Evolutionary conservation across 1,284 basidiomycete genomes (phyloP).

Genomic region (Irpex sp.): DNA sequence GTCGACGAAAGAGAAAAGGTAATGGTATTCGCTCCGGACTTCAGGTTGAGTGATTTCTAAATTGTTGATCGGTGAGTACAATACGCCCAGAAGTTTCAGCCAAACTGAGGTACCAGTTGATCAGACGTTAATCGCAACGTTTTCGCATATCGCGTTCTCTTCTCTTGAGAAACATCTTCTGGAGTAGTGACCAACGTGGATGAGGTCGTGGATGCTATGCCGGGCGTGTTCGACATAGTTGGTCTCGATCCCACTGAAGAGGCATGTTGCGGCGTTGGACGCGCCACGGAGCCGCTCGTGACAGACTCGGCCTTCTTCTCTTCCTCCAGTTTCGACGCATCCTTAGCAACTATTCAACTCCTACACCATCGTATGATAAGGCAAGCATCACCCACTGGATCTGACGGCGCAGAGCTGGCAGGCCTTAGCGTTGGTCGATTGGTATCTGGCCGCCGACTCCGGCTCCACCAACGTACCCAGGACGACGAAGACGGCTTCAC

Average conservation of each 20-base stretch:
- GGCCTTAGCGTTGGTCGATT: conserved; percentile 28
- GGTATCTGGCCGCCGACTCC: conserved; percentile 29
- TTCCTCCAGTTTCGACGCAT: conserved; percentile 4
- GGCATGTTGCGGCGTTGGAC: background rate
- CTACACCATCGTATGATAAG: too few species aligned
- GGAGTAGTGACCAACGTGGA: background rate
- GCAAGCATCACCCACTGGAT: conserved; percentile 18
- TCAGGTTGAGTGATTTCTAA: conserved; percentile 89
- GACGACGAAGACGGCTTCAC: conserved; percentile 65
- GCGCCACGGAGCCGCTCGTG: background rate
- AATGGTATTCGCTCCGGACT: conserved; percentile 91
- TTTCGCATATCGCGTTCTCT: conserved; percentile 84
- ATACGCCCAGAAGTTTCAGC: background rate
- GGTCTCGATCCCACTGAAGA: conserved; percentile 10
- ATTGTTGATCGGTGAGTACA: background rate
- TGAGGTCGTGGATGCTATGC: background rate
- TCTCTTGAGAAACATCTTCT: conserved; percentile 24
- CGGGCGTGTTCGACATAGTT: conserved; percentile 2
- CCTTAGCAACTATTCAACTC: background rate
- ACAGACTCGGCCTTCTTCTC: background rate
- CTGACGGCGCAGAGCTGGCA: conserved; percentile 29
- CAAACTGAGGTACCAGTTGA: conserved; percentile 66
- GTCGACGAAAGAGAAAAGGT: conserved; percentile 96
- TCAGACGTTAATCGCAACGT: conserved; percentile 90
- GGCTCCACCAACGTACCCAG: conserved; percentile 84